Conservation (phyloP, 148 eudicot genomes). For the Amaranthus cruentus region DNA sequence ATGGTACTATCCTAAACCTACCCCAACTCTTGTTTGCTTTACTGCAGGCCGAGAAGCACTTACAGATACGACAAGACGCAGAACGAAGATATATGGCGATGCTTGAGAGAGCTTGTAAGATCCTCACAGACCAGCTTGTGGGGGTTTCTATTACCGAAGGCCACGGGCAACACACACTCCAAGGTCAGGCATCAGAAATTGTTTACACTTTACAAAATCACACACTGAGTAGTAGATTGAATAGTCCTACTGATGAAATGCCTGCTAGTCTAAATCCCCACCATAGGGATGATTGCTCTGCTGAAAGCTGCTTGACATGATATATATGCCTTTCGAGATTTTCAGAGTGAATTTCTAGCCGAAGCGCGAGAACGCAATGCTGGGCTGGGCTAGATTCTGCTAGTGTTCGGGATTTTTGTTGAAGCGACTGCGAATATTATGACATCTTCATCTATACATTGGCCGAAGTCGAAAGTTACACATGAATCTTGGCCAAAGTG, state of each 20-base stretch:
- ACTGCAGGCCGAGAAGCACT: slow-evolving; percentile 70
- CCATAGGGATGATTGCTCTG: slow-evolving; percentile 37
- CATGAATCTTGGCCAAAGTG: slow-evolving; percentile 7
- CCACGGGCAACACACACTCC: slow-evolving; percentile 30
- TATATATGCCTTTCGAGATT: background rate
- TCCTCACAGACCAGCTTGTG: slow-evolving; percentile 64
- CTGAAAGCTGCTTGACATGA: slow-evolving; percentile 45
- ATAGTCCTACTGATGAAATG: slow-evolving; percentile 15
- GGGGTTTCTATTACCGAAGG: slow-evolving; percentile 37
- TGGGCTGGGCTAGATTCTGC: background rate
- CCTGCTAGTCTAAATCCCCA: slow-evolving; percentile 27
- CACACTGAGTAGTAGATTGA: slow-evolving; percentile 14
- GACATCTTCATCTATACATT: background rate
- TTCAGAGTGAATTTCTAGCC: slow-evolving; percentile 14
- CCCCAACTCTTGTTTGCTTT: background rate
- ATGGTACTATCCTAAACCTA: no score
- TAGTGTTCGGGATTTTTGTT: background rate
- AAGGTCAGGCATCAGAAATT: slow-evolving; percentile 31
- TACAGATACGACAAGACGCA: slow-evolving; percentile 71
- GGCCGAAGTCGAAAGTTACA: slow-evolving; percentile 1
- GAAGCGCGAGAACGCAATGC: background rate
- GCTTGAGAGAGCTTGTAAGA: slow-evolving; percentile 74
- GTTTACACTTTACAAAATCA: slow-evolving; percentile 28
- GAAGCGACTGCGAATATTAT: background rate
- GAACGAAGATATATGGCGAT: slow-evolving; percentile 60